Conservation (phyloP, 1,284 basidiomycete genomes). For the Tausonia pullulans region DNA sequence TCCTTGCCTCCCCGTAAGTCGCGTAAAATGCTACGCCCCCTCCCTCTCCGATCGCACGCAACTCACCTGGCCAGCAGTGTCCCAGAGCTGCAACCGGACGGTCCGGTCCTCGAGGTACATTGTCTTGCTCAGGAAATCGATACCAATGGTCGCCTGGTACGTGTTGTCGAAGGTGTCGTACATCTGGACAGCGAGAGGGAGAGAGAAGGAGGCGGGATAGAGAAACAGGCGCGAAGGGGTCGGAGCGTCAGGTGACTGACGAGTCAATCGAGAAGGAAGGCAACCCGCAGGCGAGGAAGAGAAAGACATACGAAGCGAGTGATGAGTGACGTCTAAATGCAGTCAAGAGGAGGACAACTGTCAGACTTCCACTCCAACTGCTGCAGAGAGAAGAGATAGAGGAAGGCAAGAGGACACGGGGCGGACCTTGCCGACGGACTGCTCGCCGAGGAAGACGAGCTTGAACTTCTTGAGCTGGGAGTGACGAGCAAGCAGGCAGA, state of each 20-base stretch:
- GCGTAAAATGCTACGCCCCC: background rate
- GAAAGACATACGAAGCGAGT: slow-evolving; percentile 56
- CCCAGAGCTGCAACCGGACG: slow-evolving; percentile 94
- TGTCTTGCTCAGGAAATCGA: slow-evolving; percentile 98
- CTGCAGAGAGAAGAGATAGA: background rate
- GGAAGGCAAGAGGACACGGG: background rate
- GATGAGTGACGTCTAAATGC: slow-evolving; percentile 72
- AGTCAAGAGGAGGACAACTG: slow-evolving; percentile 11
- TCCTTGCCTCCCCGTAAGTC: background rate
- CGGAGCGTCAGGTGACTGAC: background rate
- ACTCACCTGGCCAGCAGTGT: slow-evolving; percentile 87
- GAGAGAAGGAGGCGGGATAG: too few species aligned
- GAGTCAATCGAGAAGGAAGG: background rate
- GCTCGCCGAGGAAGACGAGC: slow-evolving; percentile 85
- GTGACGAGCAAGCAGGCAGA: slow-evolving; percentile 28
- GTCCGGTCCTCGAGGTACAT: slow-evolving; percentile 99
- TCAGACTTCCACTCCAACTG: background rate
- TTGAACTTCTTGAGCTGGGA: slow-evolving; percentile 82
- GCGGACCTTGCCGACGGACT: slow-evolving; percentile 67
- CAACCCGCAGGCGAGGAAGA: background rate
- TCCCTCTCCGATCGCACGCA: background rate
- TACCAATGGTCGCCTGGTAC: slow-evolving; percentile 99
- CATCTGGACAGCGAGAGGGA: slow-evolving; percentile 50
- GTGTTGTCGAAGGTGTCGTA: slow-evolving; percentile 99
- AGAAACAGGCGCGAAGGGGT: background rate